A percentile compares a stretch with the other conserved stretches of the same genome.
These are phyloP conservation scores for Aspergillus sparsus DNA, from an alignment of 495 filamentous ascomycete genomes.

Conservation along the genomic window DNA sequence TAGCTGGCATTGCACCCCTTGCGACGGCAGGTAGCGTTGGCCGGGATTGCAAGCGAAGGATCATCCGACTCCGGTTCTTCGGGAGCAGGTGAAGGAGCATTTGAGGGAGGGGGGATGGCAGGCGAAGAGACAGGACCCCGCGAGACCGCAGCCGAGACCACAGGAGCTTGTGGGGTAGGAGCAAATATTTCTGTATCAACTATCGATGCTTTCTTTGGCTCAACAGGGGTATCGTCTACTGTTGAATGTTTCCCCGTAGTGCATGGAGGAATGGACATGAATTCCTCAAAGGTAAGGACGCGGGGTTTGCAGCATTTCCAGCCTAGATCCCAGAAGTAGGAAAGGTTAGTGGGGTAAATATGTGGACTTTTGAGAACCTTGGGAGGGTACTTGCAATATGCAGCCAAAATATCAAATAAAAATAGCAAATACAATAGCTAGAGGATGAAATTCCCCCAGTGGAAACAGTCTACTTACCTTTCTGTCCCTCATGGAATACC, in stretches of 20 bases:
- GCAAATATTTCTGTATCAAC: constrained; percentile 29
- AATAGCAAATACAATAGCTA: constrained; percentile 2
- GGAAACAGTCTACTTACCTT: constrained; percentile 67
- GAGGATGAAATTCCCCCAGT: constrained; percentile 14
- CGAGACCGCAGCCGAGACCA: constrained; percentile 26
- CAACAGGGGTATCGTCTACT: constrained; percentile 69
- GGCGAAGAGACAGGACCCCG: constrained; percentile 45
- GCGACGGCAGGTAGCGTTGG: constrained; percentile 74
- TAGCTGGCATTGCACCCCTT: constrained; percentile 70
- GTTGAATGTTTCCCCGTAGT: constrained; percentile 92
- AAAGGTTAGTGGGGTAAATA: constrained; percentile 10
- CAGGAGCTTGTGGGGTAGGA: constrained; percentile 34
- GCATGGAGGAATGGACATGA: constrained; percentile 90
- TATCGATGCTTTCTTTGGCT: constrained; percentile 50
- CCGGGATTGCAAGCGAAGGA: constrained; percentile 64
- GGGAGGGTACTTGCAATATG: constrained; percentile 16
- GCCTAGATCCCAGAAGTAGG: constrained; percentile 52
- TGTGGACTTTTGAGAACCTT: constrained; percentile 7
- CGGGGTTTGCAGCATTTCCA: constrained; percentile 99
- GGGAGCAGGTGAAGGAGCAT: constrained; percentile 62
- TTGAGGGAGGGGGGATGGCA: constrained; percentile 53
- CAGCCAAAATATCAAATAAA: constrained; percentile 4
- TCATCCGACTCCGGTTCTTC: constrained; percentile 91
- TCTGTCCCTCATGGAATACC: constrained; percentile 97
- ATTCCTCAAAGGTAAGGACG: constrained; percentile 98